Base-by-base conservation (phyloP, 345 rosid genomes). In the Balakata baccata region DNA sequence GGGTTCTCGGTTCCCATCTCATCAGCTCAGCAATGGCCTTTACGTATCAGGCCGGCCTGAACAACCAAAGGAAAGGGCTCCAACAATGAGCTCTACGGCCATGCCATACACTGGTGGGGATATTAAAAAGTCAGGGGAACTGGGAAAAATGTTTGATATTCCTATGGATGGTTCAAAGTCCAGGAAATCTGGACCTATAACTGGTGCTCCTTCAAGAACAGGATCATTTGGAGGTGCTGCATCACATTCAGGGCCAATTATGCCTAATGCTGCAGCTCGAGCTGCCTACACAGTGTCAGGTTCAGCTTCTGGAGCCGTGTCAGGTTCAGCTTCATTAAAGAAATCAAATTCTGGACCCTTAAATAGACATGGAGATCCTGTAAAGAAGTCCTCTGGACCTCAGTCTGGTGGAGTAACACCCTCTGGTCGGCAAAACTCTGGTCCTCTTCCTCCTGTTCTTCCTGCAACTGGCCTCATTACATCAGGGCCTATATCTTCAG, bases 41-140 rank as follows among this genome's bases (percentile, higher is more conserved):
- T 90, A 87, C 66, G 98, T 94, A 52, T 94, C 98, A 0, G 96
- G 97, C 74, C 88, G 92, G 78, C 97, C 92, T 7, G 98, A 94
- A 77, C 98, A 89, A 81, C 90, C 93, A 2, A 94, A 94, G 71
- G 97, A 92, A 82, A 86, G 88, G 71, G 59, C 89, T 68, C 97
- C 97, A 5, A 90, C 94, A 64, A 90, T 92, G 97, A 92, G 90
- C 70, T 90, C 93, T 11, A 88, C 80, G 17, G 93, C 97, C 78
- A 87, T 92, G 97, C 98, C 98, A 12, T 94, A 94, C 77, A 94
- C 96, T 7, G 97, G 98, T 58, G 98, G 98, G 59, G 94, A 94
- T 77, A 90, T 94, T 25, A 94, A 94, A 65, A 92, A 84, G 68
- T 94, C 98, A 16, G 98, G 98, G 82, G 97, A 94, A 60, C 71